phyloP scores from a whole-genome alignment of 129 eudicot genomes.

The Oenanthe sinensis region DNA sequence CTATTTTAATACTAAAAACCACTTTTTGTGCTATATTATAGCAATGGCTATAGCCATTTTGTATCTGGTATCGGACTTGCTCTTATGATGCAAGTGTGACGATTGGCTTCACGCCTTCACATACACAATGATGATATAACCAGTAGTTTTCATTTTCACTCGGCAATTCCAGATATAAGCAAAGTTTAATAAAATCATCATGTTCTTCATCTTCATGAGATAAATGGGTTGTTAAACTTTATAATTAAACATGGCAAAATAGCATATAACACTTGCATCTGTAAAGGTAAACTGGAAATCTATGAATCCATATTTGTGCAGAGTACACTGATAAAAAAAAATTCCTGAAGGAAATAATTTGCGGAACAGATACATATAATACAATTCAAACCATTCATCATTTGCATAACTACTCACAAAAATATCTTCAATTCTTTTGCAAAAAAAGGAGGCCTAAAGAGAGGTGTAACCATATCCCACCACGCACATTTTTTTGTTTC shows the following conservation, averaged over 20 bases:
- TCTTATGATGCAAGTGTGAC: background rate
- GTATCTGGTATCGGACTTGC: no score
- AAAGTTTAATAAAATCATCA: background rate
- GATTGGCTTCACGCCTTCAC: background rate
- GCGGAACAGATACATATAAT: constrained; percentile 20
- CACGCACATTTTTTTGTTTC: background rate
- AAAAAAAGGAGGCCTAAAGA: background rate
- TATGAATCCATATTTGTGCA: background rate
- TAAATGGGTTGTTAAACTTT: background rate
- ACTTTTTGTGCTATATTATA: no score
- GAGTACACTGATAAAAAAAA: background rate
- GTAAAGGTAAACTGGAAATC: background rate
- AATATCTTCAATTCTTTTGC: constrained; percentile 23
- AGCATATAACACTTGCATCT: background rate
- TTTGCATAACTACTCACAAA: constrained; percentile 22
- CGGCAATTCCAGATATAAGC: no score
- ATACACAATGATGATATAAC: no score
- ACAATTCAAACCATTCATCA: constrained; percentile 35
- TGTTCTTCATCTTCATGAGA: background rate
- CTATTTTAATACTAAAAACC: no score
- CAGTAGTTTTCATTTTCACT: no score
- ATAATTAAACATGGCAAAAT: background rate
- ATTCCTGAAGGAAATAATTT: constrained; percentile 12
- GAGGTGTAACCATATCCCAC: constrained; percentile 3
- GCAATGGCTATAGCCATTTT: no score